phyloP scores from a whole-genome alignment of 2,329 filamentous ascomycete genomes.

The Aspergillus phoenicis region DNA sequence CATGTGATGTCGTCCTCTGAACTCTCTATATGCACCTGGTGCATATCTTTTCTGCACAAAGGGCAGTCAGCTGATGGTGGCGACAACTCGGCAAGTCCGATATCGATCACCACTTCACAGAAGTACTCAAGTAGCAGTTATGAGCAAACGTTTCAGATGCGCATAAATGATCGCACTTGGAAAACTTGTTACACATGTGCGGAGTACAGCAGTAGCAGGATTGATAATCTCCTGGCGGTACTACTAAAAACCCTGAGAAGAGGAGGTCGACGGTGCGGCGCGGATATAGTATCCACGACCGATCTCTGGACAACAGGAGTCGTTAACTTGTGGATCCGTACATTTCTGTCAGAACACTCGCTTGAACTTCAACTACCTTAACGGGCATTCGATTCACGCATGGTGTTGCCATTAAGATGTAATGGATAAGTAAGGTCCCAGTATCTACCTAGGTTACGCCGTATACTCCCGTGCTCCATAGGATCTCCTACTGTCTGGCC shows the following conservation, averaged over 20 bases:
- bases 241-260: background rate
- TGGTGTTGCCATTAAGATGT: background rate
- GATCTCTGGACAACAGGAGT: background rate
- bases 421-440: background rate
- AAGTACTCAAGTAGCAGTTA: background rate
- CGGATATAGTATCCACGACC: background rate
- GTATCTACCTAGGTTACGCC: background rate
- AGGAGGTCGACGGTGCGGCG: background rate
- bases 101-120: background rate
- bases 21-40: background rate
- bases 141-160: background rate
- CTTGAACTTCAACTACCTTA: background rate
- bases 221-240: background rate
- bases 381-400: background rate
- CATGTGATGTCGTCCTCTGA: too few species aligned
- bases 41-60: background rate
- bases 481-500: slow-evolving; percentile 9
- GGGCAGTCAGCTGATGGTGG: slow-evolving; percentile 3
- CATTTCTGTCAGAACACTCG: too few species aligned
- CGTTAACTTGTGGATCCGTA: too few species aligned
- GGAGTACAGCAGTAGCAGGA: background rate
- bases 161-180: background rate
- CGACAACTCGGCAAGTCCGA: slow-evolving; percentile 13
- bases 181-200: background rate
- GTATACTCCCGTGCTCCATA: background rate